A percentile compares a stretch with the other conserved stretches of the same genome.
Evolutionary conservation across 2,329 filamentous ascomycete species (phyloP).

Genomic region (Didymella keratinophila): DNA sequence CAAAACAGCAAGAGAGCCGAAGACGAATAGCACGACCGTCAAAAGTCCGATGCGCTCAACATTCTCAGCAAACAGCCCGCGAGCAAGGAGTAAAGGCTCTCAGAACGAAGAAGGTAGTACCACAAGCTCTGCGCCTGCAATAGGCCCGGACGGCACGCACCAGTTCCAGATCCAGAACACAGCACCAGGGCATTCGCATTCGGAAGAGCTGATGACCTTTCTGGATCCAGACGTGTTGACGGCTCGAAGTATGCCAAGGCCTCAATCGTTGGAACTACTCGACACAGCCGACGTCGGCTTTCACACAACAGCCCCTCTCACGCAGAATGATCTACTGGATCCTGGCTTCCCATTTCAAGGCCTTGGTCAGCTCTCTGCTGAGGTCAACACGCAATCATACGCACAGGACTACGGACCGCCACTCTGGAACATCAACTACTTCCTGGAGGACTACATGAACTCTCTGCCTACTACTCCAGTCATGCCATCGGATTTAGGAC

Average conservation of each 20-base stretch:
- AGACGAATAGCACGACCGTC: slow-evolving; percentile 34
- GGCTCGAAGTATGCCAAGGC: slow-evolving; percentile 14
- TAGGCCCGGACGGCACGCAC: neutral
- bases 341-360: slow-evolving; percentile 2
- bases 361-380: slow-evolving; percentile 14
- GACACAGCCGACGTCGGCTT: slow-evolving; percentile 13
- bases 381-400: slow-evolving; percentile 18
- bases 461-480: slow-evolving; percentile 16
- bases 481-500: slow-evolving; percentile 8
- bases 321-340: slow-evolving; percentile 8
- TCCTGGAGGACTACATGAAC: slow-evolving; percentile 25
- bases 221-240: slow-evolving; percentile 14
- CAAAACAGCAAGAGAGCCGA: slow-evolving; percentile 46
- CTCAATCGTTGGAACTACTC: slow-evolving; percentile 18
- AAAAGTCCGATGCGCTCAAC: slow-evolving; percentile 28
- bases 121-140: neutral
- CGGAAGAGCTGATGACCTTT: slow-evolving; percentile 17
- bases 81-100: slow-evolving; percentile 2
- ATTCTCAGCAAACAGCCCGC: slow-evolving; percentile 8
- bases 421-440: slow-evolving; percentile 17
- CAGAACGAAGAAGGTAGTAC: neutral
- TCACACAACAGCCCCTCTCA: slow-evolving; percentile 1
- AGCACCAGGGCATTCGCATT: neutral
- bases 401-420: slow-evolving; percentile 20
- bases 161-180: neutral